Conservation (phyloP, 148 eudicot genomes). For the Arbutus unedo region DNA sequence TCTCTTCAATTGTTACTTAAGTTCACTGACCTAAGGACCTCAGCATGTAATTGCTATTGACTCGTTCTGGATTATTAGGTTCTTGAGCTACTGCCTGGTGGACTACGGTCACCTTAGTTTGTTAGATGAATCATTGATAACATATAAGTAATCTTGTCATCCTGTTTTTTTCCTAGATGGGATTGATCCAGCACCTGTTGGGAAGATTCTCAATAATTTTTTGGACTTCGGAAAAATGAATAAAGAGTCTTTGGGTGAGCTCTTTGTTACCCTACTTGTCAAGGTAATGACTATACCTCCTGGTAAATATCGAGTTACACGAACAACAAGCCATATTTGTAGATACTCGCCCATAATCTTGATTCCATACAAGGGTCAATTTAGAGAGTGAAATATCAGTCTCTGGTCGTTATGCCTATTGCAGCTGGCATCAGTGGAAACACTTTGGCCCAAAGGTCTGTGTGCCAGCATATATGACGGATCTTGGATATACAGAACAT, state of each 20-base stretch:
- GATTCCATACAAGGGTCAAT: background rate
- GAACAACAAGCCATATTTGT: background rate
- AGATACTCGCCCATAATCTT: background rate
- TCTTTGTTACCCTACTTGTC: conserved; percentile 65
- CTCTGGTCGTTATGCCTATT: conserved; percentile 4
- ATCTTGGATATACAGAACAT: conserved; percentile 56
- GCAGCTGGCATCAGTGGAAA: conserved; percentile 64
- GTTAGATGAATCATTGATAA: background rate
- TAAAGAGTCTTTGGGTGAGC: conserved; percentile 71
- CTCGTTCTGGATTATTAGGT: background rate
- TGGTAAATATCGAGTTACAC: background rate
- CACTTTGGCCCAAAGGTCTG: conserved; percentile 67
- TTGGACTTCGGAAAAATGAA: conserved; percentile 53
- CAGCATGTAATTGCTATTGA: background rate
- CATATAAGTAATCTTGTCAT: conserved; percentile 1
- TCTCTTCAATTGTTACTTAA: background rate
- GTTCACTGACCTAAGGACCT: background rate
- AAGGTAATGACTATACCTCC: conserved; percentile 45
- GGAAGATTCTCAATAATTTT: conserved; percentile 34
- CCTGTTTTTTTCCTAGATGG: conserved; percentile 49
- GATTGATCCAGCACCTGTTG: conserved; percentile 45
- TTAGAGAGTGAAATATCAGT: background rate
- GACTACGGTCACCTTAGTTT: conserved; percentile 7
- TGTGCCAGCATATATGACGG: conserved; percentile 69
- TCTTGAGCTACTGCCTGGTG: background rate